Evolutionary conservation across 306 rosid genomes (phyloP).

Genomic region (Corylus americana): DNA sequence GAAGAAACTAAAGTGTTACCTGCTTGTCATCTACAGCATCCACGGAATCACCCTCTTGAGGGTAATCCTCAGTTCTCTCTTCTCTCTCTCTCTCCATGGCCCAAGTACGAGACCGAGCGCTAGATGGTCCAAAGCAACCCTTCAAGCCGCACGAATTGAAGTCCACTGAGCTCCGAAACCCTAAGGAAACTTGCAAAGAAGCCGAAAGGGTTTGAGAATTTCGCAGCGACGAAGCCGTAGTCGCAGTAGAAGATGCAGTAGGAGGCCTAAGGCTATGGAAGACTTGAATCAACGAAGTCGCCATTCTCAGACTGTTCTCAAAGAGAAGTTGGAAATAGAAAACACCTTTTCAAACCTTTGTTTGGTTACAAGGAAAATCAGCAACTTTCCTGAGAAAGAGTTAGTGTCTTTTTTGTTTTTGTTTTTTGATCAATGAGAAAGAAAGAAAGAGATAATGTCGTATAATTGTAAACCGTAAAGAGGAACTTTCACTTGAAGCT

Average conservation of each 20-base stretch:
- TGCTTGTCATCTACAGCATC: slow-evolving; percentile 11
- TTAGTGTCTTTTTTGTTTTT: too few species aligned
- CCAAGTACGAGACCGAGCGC: slow-evolving; percentile 15
- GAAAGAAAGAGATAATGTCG: neutral
- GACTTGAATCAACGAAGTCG: slow-evolving; percentile 10
- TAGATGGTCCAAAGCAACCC: slow-evolving; percentile 6
- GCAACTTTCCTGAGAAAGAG: neutral
- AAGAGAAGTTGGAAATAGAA: neutral
- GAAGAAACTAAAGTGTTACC: slow-evolving; percentile 11
- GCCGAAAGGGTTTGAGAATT: neutral
- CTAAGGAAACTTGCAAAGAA: neutral
- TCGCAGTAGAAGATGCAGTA: neutral
- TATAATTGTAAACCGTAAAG: neutral
- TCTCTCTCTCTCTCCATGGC: slow-evolving; percentile 22
- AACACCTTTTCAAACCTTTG: neutral
- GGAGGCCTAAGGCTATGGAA: slow-evolving; percentile 9
- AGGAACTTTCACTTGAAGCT: neutral
- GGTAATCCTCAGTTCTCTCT: slow-evolving; percentile 18
- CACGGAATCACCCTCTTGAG: neutral
- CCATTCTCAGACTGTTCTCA: slow-evolving; percentile 16
- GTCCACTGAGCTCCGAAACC: slow-evolving; percentile 15
- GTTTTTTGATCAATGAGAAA: too few species aligned
- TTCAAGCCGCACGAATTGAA: slow-evolving; percentile 10
- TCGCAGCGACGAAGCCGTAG: slow-evolving; percentile 11
- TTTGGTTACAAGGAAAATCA: slow-evolving; percentile 3